phyloP scores from a whole-genome alignment of 768 basidiomycete species.

The Mycena albidolilacea region DNA sequence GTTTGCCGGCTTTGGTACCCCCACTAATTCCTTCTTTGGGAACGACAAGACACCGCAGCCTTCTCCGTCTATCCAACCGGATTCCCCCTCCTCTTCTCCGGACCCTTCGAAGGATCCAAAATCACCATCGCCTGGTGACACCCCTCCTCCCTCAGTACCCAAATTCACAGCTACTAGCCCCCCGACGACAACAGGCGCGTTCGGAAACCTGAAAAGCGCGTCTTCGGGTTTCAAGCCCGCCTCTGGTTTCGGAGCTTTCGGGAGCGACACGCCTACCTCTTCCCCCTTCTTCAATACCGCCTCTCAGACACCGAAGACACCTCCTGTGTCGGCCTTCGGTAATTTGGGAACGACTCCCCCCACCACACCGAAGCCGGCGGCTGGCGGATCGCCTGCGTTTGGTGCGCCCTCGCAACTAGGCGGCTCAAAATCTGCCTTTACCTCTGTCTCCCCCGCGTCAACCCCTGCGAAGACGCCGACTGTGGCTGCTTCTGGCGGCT shows the following conservation, averaged over 20 bases:
- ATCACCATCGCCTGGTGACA: slow-evolving; percentile 36
- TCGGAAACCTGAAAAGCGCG: slow-evolving; percentile 55
- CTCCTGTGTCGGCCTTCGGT: slow-evolving; percentile 57
- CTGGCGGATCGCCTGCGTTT: slow-evolving; percentile 52
- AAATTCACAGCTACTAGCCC: slow-evolving; percentile 44
- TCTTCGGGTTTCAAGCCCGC: slow-evolving; percentile 57
- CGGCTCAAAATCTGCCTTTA: slow-evolving; percentile 50
- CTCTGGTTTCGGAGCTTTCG: slow-evolving; percentile 59
- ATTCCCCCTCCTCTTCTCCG: slow-evolving; percentile 43
- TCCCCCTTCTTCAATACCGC: slow-evolving; percentile 70
- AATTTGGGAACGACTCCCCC: slow-evolving; percentile 24
- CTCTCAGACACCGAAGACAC: slow-evolving; percentile 44
- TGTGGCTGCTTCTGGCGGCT: slow-evolving; percentile 60
- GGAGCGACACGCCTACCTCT: slow-evolving; percentile 54
- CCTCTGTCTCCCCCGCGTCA: slow-evolving; percentile 41
- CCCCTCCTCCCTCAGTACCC: slow-evolving; percentile 33
- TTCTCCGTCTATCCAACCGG: slow-evolving; percentile 11
- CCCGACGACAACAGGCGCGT: slow-evolving; percentile 50
- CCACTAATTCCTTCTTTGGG: slow-evolving; percentile 20
- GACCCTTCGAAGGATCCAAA: slow-evolving; percentile 38
- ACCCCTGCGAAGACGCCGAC: slow-evolving; percentile 45
- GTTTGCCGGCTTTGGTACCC: slow-evolving; percentile 28
- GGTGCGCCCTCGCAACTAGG: slow-evolving; percentile 57
- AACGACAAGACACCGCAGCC: slow-evolving; percentile 33
- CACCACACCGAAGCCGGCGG: slow-evolving; percentile 41